phyloP scores from a whole-genome alignment of 371 early-diverging fungal species.

The Blastocladiella emersonii region DNA sequence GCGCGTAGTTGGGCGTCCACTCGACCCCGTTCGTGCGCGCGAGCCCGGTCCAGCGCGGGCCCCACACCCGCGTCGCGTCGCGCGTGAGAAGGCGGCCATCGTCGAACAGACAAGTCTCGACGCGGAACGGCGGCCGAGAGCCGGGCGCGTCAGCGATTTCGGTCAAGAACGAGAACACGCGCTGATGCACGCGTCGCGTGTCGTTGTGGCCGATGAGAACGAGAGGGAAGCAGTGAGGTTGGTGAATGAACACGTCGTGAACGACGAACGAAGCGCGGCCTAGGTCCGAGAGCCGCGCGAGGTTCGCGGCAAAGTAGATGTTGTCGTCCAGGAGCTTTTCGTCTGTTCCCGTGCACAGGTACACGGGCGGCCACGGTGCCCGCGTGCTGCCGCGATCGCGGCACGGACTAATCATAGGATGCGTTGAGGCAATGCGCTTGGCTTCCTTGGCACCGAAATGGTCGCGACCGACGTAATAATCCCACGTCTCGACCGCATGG shows the following conservation, averaged over 20 bases:
- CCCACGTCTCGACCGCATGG: too few species aligned
- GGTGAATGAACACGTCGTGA: background rate
- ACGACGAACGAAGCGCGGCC: background rate
- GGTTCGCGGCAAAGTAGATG: background rate
- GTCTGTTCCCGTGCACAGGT: background rate
- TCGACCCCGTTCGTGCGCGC: background rate
- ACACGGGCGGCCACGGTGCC: background rate
- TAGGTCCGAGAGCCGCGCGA: background rate
- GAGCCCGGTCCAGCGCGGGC: background rate
- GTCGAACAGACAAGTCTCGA: background rate
- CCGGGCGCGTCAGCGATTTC: background rate
- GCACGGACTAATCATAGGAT: too few species aligned
- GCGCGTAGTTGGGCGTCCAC: background rate
- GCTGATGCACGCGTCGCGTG: too few species aligned
- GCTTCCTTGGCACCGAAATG: too few species aligned
- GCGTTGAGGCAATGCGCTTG: too few species aligned
- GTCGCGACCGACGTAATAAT: too few species aligned
- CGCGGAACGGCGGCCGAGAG: background rate
- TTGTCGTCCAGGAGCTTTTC: conserved; percentile 1
- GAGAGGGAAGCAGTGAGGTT: background rate
- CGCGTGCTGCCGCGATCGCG: too few species aligned
- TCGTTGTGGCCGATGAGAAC: background rate
- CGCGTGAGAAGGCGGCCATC: background rate
- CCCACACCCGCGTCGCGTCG: background rate
- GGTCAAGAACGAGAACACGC: too few species aligned